Base-by-base conservation (phyloP, 805 yeast species). In the Sugiyamaella mastotermitis region DNA sequence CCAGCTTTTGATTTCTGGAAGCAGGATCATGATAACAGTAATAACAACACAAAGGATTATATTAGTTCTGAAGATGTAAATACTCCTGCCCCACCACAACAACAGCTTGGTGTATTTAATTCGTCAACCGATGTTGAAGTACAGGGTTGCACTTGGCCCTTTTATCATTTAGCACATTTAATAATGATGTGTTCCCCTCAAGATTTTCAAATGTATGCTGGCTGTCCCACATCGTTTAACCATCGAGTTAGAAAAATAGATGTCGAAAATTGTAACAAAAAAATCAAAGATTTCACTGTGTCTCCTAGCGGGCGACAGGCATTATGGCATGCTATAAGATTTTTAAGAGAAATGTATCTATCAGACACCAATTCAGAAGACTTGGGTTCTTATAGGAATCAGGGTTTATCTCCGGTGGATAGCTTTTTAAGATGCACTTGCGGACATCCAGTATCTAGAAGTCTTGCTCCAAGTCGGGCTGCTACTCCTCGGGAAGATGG, bases 151-250 rank as follows among this genome's bases (percentile, higher is more conserved):
- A 76, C 75, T 44, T 70, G 76, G 42, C 79, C 85, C 0, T 73
- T 78, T 37, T 81, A 76, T 57, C 88, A 84, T 53, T 66, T 82
- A 62, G 76, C 84, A 1, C 88, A 82, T 52, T 74, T 83, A 11
- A 72, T 78, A 31, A 71, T 84, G 54, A 74, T 83, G 36, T 71
- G 81, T 20, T 78, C 83, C 40, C 85, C 83, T 46, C 79, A 82
- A 57, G 94, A 85, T 57, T 75, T 83, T 41, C 82, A 82, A 38
- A 78, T 83, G 4, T 80, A 68, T 56, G 80, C 88, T 2, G 95
- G 95, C 1, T 83, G 86, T 5, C 92, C 92, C 1, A 75, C 81
- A 61, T 72, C 87, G 50, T 78, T 82, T 79, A 82, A 75, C 50
- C 85, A 79, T 24, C 65, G 64, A 26, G 77, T 82, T 8, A 72